Evolutionary conservation across 495 filamentous ascomycete genomes (phyloP).

Genomic region (Neurospora sp.): DNA sequence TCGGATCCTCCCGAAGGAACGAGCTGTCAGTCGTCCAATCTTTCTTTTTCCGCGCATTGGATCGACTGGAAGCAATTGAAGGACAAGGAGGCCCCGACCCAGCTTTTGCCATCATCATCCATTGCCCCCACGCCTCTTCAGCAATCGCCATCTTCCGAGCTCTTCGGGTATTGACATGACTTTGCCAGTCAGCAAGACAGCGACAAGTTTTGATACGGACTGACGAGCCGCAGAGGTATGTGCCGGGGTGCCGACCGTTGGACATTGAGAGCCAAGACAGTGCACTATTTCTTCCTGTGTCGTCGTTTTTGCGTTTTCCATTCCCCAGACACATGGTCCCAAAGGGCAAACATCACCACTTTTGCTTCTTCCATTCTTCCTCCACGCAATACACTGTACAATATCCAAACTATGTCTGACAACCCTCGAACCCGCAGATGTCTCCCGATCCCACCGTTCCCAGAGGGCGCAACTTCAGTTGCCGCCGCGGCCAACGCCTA

Average conservation of each 20-base stretch:
- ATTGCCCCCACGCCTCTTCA: background rate
- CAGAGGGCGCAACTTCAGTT: background rate
- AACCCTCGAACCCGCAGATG: background rate
- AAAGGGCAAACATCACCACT: background rate
- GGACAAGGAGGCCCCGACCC: background rate
- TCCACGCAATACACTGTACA: background rate
- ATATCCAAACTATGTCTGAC: too few species aligned
- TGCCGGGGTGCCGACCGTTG: background rate
- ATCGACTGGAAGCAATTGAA: background rate
- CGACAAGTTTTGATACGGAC: background rate
- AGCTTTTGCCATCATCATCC: background rate
- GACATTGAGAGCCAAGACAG: background rate
- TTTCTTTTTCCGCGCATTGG: background rate
- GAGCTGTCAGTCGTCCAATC: background rate
- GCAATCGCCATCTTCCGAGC: background rate
- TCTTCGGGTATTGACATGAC: background rate
- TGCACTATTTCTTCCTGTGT: background rate
- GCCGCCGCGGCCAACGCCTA: background rate
- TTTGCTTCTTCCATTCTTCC: background rate
- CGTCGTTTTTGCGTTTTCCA: background rate
- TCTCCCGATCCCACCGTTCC: background rate
- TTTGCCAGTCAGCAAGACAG: background rate
- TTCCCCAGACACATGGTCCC: background rate
- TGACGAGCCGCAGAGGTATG: background rate
- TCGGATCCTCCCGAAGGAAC: background rate